Evolutionary conservation across 2,329 filamentous ascomycete genomes (phyloP).

Genomic region (Sphaceloma murrayae): DNA sequence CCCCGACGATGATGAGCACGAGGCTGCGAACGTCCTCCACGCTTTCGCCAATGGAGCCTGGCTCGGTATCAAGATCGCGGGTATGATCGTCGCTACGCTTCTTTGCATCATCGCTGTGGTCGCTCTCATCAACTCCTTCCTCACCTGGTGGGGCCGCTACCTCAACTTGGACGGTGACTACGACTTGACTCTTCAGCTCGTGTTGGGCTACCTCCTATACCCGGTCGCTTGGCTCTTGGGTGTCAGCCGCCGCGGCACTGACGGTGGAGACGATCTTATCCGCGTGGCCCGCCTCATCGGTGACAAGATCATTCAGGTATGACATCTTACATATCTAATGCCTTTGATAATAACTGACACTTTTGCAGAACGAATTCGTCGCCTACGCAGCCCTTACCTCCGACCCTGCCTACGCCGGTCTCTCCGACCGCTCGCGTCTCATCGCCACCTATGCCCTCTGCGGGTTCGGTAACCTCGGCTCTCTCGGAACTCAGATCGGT

Average conservation of each 20-base stretch:
- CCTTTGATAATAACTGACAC: slow-evolving; percentile 3
- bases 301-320: slow-evolving; percentile 66
- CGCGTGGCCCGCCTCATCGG: slow-evolving; percentile 72
- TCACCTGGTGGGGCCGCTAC: slow-evolving; percentile 77
- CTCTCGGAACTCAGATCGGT: slow-evolving; percentile 81
- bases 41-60: slow-evolving; percentile 78
- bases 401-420: slow-evolving; percentile 42
- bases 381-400: slow-evolving; percentile 54
- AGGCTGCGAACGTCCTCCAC: slow-evolving; percentile 70
- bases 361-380: slow-evolving; percentile 61
- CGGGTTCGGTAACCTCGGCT: slow-evolving; percentile 68
- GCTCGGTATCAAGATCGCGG: slow-evolving; percentile 77
- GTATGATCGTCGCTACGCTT: slow-evolving; percentile 70
- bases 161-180: slow-evolving; percentile 59
- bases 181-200: slow-evolving; percentile 62
- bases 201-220: slow-evolving; percentile 69
- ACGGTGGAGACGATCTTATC: slow-evolving; percentile 43
- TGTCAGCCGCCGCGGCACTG: slow-evolving; percentile 50
- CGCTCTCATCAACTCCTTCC: slow-evolving; percentile 61
- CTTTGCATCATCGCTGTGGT: slow-evolving; percentile 75
- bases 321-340: neutral
- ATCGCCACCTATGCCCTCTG: slow-evolving; percentile 83
- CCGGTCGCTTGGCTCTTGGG: slow-evolving; percentile 74
- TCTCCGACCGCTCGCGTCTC: slow-evolving; percentile 62
- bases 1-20: slow-evolving; percentile 67